Evolutionary conservation across 768 basidiomycete species (phyloP).

Genomic region (Pulveroboletus ravenelii): DNA sequence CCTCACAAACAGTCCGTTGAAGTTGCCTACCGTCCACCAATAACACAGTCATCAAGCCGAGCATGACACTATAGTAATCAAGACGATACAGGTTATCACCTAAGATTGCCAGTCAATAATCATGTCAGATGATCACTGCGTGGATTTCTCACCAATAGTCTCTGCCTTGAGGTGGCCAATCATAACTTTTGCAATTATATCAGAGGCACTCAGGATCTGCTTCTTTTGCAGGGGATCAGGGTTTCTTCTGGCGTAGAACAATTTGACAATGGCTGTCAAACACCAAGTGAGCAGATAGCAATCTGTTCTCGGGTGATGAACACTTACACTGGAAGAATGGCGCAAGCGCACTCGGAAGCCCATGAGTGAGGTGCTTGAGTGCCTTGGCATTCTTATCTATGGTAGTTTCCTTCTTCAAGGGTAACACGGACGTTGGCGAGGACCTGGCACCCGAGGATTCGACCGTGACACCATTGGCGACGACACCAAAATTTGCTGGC

Average conservation of each 20-base stretch:
- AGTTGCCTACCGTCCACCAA: conserved; percentile 50
- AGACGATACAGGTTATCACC: conserved; percentile 41
- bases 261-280: conserved; percentile 70
- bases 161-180: conserved; percentile 59
- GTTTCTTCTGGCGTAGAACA: conserved; percentile 78
- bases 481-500: conserved; percentile 28
- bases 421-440: conserved; percentile 21
- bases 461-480: conserved; percentile 27
- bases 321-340: conserved; percentile 83
- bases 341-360: conserved; percentile 67
- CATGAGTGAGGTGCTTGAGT: conserved; percentile 74
- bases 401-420: conserved; percentile 40
- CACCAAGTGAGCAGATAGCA: conserved; percentile 9
- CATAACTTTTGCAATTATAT: conserved; percentile 67
- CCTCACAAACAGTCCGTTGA: neutral
- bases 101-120: conserved; percentile 13
- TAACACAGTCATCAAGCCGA: conserved; percentile 47
- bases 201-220: conserved; percentile 67
- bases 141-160: conserved; percentile 43
- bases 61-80: conserved; percentile 51
- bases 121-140: conserved; percentile 10
- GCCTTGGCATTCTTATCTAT: conserved; percentile 67
- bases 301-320: neutral
- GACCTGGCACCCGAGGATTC: conserved; percentile 21
- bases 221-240: conserved; percentile 71